phyloP scores from a whole-genome alignment of 2,329 filamentous ascomycete genomes.

The Neonectria coccinea region DNA sequence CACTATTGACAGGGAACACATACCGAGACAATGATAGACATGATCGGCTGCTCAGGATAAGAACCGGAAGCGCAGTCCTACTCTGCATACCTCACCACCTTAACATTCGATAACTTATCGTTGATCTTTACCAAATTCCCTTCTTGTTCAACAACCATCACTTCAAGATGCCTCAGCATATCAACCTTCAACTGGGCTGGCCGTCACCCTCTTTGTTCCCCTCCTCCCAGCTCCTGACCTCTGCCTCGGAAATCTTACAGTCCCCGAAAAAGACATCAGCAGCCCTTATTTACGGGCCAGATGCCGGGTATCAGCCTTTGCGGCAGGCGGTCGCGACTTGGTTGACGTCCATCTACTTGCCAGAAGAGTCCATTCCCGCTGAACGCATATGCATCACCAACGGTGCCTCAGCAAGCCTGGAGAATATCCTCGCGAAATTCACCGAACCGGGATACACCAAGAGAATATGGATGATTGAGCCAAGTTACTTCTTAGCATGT shows the following conservation, averaged over 20 bases:
- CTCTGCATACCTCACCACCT: too few species aligned
- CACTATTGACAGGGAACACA: neutral
- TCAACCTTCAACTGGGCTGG: conserved; percentile 22
- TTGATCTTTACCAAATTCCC: neutral
- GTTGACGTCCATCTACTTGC: conserved; percentile 22
- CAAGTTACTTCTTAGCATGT: conserved; percentile 72
- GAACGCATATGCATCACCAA: conserved; percentile 31
- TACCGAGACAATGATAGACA: neutral
- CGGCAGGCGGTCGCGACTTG: conserved; percentile 29
- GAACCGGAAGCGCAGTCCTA: neutral
- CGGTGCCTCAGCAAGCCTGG: conserved; percentile 30
- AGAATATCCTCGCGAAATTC: conserved; percentile 51
- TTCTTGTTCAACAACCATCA: neutral
- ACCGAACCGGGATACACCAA: conserved; percentile 71
- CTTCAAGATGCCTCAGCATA: conserved; percentile 9
- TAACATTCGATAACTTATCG: neutral
- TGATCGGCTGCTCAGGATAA: neutral
- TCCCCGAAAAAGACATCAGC: conserved; percentile 18
- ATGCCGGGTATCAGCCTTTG: conserved; percentile 30
- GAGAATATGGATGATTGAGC: conserved; percentile 71
- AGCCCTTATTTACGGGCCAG: conserved; percentile 33
- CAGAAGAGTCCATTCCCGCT: neutral
- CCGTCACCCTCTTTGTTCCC: conserved; percentile 15
- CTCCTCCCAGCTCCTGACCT: neutral
- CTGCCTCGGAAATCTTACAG: conserved; percentile 1